A percentile compares a stretch with the other conserved stretches of the same genome.
phyloP scores from a whole-genome alignment of 768 basidiomycete species.

The Porphyrellus cyaneotinctus region DNA sequence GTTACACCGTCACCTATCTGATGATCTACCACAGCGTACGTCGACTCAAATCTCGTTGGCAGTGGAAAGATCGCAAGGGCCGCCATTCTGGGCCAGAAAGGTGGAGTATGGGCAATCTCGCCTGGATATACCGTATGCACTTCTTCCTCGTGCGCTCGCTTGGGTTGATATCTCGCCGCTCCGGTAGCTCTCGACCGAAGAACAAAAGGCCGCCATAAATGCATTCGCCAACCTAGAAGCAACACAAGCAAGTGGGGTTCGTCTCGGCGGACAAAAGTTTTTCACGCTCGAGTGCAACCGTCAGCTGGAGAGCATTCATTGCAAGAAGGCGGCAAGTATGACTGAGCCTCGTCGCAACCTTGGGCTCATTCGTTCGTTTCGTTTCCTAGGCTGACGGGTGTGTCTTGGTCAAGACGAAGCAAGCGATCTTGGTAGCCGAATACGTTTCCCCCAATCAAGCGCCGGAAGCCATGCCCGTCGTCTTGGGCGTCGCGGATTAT shows the following conservation, averaged over 20 bases:
- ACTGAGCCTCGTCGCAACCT: not conserved
- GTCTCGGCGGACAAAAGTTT: slow-evolving; percentile 68
- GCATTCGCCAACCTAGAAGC: slow-evolving; percentile 41
- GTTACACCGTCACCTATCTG: not conserved
- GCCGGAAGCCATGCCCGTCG: slow-evolving; percentile 59
- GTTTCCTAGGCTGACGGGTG: slow-evolving; percentile 63
- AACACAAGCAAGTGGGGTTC: slow-evolving; percentile 57
- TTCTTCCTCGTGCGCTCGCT: not conserved
- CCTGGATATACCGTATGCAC: slow-evolving; percentile 15
- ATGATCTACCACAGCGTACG: slow-evolving; percentile 61
- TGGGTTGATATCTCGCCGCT: not conserved
- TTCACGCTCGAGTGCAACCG: slow-evolving; percentile 51
- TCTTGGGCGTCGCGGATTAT: slow-evolving; percentile 74
- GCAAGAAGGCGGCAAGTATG: slow-evolving; percentile 68
- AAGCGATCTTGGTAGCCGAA: slow-evolving; percentile 79
- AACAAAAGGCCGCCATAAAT: slow-evolving; percentile 27
- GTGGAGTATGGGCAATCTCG: slow-evolving; percentile 31
- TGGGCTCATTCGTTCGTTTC: not conserved
- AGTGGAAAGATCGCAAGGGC: slow-evolving; percentile 67
- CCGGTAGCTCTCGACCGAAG: slow-evolving; percentile 16
- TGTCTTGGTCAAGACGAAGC: slow-evolving; percentile 71
- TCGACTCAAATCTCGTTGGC: slow-evolving; percentile 76
- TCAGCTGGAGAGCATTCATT: slow-evolving; percentile 50
- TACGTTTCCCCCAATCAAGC: slow-evolving; percentile 70
- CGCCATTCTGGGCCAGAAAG: slow-evolving; percentile 40